A percentile compares a stretch with the other conserved stretches of the same genome.
phyloP scores from a whole-genome alignment of 2,329 filamentous ascomycete species.

The Fusarium tuaranense region DNA sequence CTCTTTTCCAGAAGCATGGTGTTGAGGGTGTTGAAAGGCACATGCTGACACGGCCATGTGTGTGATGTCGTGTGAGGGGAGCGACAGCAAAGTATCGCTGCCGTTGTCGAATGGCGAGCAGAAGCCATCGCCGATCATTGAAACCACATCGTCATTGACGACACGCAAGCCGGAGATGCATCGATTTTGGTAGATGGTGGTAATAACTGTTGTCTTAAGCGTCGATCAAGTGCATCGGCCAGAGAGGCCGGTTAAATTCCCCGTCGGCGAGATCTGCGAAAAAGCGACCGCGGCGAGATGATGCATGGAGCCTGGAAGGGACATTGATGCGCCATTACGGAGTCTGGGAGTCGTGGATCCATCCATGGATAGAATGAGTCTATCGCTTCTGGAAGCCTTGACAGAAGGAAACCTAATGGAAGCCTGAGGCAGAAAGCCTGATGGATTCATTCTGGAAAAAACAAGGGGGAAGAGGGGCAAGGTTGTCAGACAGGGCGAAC shows the following conservation, averaged over 20 bases:
- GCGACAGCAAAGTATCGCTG: constrained; percentile 5
- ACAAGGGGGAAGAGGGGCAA: constrained; percentile 21
- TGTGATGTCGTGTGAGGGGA: constrained; percentile 25
- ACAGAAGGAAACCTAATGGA: constrained; percentile 19
- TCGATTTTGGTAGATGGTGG: constrained; percentile 4
- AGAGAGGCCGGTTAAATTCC: constrained; percentile 28
- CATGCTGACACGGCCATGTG: constrained; percentile 22
- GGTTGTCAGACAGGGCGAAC: constrained; percentile 16
- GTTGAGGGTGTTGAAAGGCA: constrained; percentile 13
- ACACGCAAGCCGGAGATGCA: constrained; percentile 4
- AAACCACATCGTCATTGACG: constrained; percentile 29
- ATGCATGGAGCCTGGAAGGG: constrained; percentile 15
- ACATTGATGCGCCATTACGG: constrained; percentile 31
- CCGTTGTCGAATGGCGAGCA: constrained; percentile 9
- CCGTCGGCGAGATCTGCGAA: constrained; percentile 37
- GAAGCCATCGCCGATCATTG: constrained; percentile 25
- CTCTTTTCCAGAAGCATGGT: constrained; percentile 1
- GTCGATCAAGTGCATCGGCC: constrained; percentile 23
- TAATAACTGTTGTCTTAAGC: constrained; percentile 4
- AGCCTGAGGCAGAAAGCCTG: constrained; percentile 30
- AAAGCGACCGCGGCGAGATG: constrained; percentile 29
- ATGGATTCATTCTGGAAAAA: constrained; percentile 36
- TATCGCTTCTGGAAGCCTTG: constrained; percentile 39
- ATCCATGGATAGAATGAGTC: constrained; percentile 30
- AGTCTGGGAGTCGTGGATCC: constrained; percentile 17